These are phyloP conservation scores for Elsinoe fawcettii DNA, from an alignment of 2,329 filamentous ascomycete genomes.

Conservation along the genomic window DNA sequence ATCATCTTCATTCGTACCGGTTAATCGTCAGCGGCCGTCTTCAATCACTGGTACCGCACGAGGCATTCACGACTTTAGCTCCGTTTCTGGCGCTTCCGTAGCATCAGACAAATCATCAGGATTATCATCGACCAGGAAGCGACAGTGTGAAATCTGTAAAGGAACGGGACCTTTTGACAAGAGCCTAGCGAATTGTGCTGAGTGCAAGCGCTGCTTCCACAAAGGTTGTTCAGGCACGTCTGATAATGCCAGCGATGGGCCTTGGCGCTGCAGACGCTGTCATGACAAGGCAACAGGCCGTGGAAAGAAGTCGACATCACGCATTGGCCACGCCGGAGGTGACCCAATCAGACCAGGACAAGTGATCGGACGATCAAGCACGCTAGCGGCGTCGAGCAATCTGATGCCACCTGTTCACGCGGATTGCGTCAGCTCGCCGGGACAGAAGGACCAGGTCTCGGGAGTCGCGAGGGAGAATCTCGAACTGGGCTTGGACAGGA, in stretches of 20 bases:
- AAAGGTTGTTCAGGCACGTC: neutral
- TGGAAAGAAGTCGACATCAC: neutral
- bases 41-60: neutral
- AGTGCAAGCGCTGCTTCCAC: neutral
- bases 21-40: neutral
- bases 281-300: neutral
- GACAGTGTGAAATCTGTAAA: neutral
- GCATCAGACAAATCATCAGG: neutral
- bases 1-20: neutral
- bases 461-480: neutral
- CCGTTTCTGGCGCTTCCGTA: neutral
- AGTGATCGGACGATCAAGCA: neutral
- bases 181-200: neutral
- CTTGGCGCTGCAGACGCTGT: neutral
- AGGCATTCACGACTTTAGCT: neutral
- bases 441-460: neutral
- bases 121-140: neutral
- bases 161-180: neutral
- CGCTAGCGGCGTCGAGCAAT: neutral
- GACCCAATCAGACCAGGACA: neutral
- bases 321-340: neutral
- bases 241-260: neutral
- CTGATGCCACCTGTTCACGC: neutral
- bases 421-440: too few species aligned
- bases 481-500: neutral